Base-by-base conservation (phyloP, 306 rosid genomes). In the Fragaria vesca region DNA sequence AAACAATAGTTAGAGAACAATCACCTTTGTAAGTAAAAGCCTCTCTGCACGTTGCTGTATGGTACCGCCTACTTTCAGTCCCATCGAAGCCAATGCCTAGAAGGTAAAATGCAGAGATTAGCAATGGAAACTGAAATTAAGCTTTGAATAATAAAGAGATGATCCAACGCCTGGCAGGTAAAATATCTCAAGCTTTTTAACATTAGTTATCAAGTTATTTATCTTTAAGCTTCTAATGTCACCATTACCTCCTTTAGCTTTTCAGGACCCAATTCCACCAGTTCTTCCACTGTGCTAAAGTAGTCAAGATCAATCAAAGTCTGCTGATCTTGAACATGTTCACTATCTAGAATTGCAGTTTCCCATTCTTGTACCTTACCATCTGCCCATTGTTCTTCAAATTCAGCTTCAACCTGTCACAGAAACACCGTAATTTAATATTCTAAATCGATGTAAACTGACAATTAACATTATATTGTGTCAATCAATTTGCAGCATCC, bases 41-140 rank as follows among this genome's bases (percentile, higher is more conserved):
- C 97, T 91, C 88, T 95, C 98, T 52, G 98, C 98, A 36, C 97
- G 97, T 83, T 95, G 98, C 88, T 91, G 96, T 77, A 91, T 77
- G 32, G 97, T 95, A 61, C 98, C 98, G 40, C 98, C 98, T 3
- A 86, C 83, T 87, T 95, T 95, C 66, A 95, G 92, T 74, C 97
- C 97, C 74, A 92, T 71, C 9, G 86, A 91, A 66, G 88, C 86
- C 77, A 95, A 79, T 78, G 97, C 97, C 98, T 95, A 81, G 81
- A 73, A 76, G 15, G 65, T 28, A 26, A 70, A 60, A 63, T 52
- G 54, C 57, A 65, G 72, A 61, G 76, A 60, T 55, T 40, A 78
- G 80, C 45, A 38, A 54, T 62, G 12, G 24, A 74, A 67, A 65
- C 18, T 26, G 66, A 61, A 5, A 54, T 15, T 42, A 15, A 20